phyloP scores from a whole-genome alignment of 768 basidiomycete genomes.

The Amanita subjunquillea region DNA sequence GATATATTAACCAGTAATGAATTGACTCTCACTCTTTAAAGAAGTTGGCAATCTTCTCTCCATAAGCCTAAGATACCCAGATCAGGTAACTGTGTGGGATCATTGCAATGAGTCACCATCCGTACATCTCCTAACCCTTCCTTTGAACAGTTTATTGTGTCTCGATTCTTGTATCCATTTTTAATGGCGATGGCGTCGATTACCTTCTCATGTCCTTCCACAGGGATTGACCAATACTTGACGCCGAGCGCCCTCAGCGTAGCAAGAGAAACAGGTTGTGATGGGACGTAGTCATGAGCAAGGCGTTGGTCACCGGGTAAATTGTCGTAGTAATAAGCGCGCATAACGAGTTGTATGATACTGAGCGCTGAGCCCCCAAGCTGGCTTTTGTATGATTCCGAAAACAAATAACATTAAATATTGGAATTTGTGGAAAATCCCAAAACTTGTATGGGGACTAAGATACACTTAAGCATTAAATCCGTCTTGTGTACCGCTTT shows the following conservation, averaged over 20 bases:
- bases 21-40: constrained; percentile 58
- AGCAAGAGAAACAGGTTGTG: constrained; percentile 38
- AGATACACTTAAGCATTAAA: too few relatives aligned
- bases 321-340: constrained; percentile 68
- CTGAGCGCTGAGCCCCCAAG: too few relatives aligned
- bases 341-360: constrained; percentile 30
- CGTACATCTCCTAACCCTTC: constrained; percentile 65
- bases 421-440: not conserved
- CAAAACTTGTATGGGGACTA: too few relatives aligned
- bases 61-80: constrained; percentile 37
- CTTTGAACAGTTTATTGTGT: constrained; percentile 68
- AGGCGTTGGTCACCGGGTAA: constrained; percentile 75
- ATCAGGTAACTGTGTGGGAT: not conserved
- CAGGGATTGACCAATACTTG: constrained; percentile 55
- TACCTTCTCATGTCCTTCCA: constrained; percentile 44
- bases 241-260: constrained; percentile 52
- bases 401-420: not conserved
- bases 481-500: too few relatives aligned
- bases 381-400: too few relatives aligned
- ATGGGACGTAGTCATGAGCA: constrained; percentile 60
- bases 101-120: not conserved
- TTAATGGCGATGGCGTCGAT: constrained; percentile 57
- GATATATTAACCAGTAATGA: not conserved
- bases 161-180: constrained; percentile 75
- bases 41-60: constrained; percentile 72